A percentile compares a stretch with the other conserved stretches of the same genome.
Evolutionary conservation across 768 basidiomycete species (phyloP).

Genomic region (Pholiota conissans): DNA sequence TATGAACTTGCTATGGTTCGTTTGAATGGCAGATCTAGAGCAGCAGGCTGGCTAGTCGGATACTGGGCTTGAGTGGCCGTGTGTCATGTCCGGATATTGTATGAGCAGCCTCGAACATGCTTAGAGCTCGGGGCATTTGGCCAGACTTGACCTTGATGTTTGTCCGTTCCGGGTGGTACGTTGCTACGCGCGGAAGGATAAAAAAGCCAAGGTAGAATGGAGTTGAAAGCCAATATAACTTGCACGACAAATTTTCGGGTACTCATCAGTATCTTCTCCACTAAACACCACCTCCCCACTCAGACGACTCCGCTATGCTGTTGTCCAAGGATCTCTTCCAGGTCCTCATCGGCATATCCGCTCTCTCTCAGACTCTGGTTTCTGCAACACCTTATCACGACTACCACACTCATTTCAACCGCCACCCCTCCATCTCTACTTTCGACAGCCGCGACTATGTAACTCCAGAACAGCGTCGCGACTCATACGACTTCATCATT

Average conservation of each 20-base stretch:
- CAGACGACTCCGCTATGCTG: constrained; percentile 1
- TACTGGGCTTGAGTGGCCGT: neutral
- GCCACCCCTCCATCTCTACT: neutral
- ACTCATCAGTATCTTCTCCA: neutral
- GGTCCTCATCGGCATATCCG: constrained; percentile 3
- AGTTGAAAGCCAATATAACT: neutral
- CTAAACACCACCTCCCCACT: neutral
- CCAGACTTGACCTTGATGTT: neutral
- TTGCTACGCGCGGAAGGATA: constrained; percentile 1
- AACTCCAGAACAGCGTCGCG: constrained; percentile 18
- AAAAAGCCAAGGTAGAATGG: neutral
- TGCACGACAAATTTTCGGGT: neutral
- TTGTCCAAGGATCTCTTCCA: constrained; percentile 8
- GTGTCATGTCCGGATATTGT: constrained; percentile 1
- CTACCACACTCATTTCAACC: constrained; percentile 11
- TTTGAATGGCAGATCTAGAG: neutral
- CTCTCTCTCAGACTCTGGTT: constrained; percentile 1
- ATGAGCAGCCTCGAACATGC: constrained; percentile 3
- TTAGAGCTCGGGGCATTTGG: neutral
- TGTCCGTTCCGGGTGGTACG: neutral
- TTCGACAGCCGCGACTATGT: constrained; percentile 36
- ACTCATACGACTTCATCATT: constrained; percentile 26
- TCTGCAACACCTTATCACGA: constrained; percentile 2
- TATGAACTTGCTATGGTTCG: no score
- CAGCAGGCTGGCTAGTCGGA: no score